Evolutionary conservation across 345 rosid genomes (phyloP).

Genomic region (Cardamine chenopodiifolia): DNA sequence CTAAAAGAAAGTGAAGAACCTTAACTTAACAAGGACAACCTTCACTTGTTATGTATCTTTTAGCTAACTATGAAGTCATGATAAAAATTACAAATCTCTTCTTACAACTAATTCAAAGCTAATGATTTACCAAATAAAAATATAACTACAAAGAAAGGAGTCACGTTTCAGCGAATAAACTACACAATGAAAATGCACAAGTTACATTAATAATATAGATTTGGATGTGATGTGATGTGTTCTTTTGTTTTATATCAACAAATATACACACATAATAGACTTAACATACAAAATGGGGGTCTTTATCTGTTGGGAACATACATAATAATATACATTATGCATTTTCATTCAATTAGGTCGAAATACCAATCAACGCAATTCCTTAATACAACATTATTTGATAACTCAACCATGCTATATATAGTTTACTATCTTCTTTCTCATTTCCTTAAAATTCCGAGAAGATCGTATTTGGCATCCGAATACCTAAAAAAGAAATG

Average conservation of each 20-base stretch:
- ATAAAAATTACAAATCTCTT: neutral
- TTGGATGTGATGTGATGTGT: neutral
- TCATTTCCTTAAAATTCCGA: neutral
- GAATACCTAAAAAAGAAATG: neutral
- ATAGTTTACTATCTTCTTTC: neutral
- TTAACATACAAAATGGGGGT: neutral
- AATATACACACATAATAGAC: neutral
- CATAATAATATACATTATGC: neutral
- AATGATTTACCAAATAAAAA: neutral
- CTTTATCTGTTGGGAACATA: slow-evolving; percentile 30
- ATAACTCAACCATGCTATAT: neutral
- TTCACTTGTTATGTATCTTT: no score
- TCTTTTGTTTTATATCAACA: neutral
- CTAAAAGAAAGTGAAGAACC: neutral
- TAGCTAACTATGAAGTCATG: neutral
- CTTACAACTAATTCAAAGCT: neutral
- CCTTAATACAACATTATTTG: neutral
- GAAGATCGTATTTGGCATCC: neutral
- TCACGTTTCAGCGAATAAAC: neutral
- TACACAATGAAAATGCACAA: neutral
- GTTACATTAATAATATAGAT: neutral
- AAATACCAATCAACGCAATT: neutral
- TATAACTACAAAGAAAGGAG: neutral
- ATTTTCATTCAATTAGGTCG: slow-evolving; percentile 7
- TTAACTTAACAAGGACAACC: neutral